Evolutionary conservation across 371 early-diverging fungal species (phyloP), one percentile per base, ranked within the genome.

Genomic region (Saksenaea vasiformis): DNA sequence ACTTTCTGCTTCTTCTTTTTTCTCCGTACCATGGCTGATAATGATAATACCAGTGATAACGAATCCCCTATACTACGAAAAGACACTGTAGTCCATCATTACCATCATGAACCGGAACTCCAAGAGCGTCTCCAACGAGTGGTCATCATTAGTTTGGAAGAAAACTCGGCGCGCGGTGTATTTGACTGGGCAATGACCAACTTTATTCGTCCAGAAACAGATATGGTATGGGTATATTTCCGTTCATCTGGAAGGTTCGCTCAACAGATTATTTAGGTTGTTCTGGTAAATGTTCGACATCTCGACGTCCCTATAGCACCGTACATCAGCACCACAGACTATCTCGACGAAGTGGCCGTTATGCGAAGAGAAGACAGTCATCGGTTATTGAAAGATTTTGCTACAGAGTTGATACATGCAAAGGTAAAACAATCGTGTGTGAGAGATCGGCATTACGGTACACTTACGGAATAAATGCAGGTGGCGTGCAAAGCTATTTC

Each of bases 401-500:
- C 79, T 11, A 59, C 66, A 17, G 57, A 66, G 15, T 54, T 82
- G 5, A 67, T 61, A 47, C 69, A 68, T 13, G 66, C 65, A 56
- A 65, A 76, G 70, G 78, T 74, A 66, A 60, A 34, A 22, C n/a
- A 11, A 39, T 10, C 3, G n/a, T n/a, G n/a, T n/a, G n/a, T n/a
- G n/a, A n/a, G n/a, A n/a, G 11, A 2, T 39, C 11, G 3, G 1
- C 11, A 2, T 39, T 39, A 3, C n/a, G n/a, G 15, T 14, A 39
- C 37, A n/a, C 11, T 47, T 10, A 47, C 0, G 0, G 22, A 47
- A 10, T 17, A 22, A 22, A 47, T 22, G n/a, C 19, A 80, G 81
- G 72, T 84, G 55, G 83, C 82, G 5, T 82, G 81, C 58, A 84
- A 85, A 64, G 87, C 86, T 13, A 83, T 86, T 44, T 83, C 85